Conservation (phyloP, 2,329 filamentous ascomycete genomes). For the Thelonectria blattea region DNA sequence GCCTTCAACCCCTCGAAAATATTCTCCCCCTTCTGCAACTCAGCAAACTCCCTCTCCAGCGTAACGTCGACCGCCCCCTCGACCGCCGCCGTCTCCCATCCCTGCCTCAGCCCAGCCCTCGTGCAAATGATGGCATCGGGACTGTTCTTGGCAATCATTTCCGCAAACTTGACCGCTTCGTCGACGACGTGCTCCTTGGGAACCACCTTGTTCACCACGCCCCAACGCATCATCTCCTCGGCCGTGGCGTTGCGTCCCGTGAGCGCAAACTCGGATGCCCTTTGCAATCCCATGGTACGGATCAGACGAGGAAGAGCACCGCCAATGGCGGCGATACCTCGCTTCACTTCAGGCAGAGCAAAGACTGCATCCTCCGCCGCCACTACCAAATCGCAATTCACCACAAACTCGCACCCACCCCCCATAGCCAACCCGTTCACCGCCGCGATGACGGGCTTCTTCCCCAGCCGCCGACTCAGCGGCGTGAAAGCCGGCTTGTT, state of each 20-base stretch:
- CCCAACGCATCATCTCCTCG: slow-evolving; percentile 40
- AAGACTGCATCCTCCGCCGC: slow-evolving; percentile 58
- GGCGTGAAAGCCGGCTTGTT: slow-evolving; percentile 50
- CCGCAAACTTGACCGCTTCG: slow-evolving; percentile 65
- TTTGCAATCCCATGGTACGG: slow-evolving; percentile 51
- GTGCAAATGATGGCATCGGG: slow-evolving; percentile 75
- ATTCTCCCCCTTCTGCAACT: slow-evolving; percentile 68
- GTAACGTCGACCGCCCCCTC: slow-evolving; percentile 56
- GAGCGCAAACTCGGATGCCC: slow-evolving; percentile 56
- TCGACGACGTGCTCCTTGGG: slow-evolving; percentile 48
- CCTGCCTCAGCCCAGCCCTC: slow-evolving; percentile 69
- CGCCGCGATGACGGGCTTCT: slow-evolving; percentile 66
- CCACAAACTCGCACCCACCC: slow-evolving; percentile 62
- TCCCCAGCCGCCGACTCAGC: slow-evolving; percentile 60
- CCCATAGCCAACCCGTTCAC: slow-evolving; percentile 64
- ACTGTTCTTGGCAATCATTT: slow-evolving; percentile 65
- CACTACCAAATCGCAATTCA: slow-evolving; percentile 61
- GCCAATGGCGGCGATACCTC: slow-evolving; percentile 60
- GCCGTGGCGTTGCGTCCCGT: slow-evolving; percentile 54
- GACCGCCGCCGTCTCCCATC: slow-evolving; percentile 72
- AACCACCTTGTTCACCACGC: slow-evolving; percentile 33
- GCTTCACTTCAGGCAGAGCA: slow-evolving; percentile 58
- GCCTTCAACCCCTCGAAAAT: slow-evolving; percentile 72
- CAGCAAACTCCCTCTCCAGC: slow-evolving; percentile 53
- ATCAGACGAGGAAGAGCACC: slow-evolving; percentile 59